Base-by-base conservation (phyloP, 371 early-diverging fungal species). In the Rhizopus arrhizus region DNA sequence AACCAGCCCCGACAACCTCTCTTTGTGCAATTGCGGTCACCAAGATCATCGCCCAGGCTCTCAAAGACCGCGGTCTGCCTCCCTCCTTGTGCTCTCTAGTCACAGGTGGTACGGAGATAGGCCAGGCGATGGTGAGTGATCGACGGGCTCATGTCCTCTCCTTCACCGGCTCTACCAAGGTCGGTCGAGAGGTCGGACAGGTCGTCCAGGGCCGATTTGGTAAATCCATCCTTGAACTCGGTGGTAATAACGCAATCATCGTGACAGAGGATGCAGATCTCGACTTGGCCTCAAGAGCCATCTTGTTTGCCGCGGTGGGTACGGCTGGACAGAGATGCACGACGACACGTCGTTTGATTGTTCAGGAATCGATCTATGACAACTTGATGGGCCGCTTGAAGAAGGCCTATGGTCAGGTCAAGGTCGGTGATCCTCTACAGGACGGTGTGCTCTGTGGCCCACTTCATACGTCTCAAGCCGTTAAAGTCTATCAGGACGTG, bases 301-400 rank as follows among this genome's bases (percentile, higher is more conserved):
- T 92, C 52, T 78, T 97, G 46, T 97, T 97, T 78, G 96, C 98
- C 13, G 96, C 98, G 15, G 97, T 97, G 7, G 98, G 98, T 40
- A 97, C 97, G 28, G 93, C 96, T 45, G 97, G 98, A 29, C 98
- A 97, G 77, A 81, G 98, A 35, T 97, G 98, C 76, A 97, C 98
- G 1, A 97, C 97, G 32, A 92, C 96, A 2, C 89, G 97, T 33
- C 91, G 97, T 40, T 79, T 96, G 68, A 88, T 96, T 70, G 75
- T 97, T n/a, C 98, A 97, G 58, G 91, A 92, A 66, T 81, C 82
- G 52, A 93, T 97, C 53, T 90, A 96, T 72, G 97, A 96, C 64
- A 77, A 80, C 3, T 89, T 98, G 64, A 74, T 96, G 16, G 89
- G 82, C 38, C 74, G 84, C 46, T 80, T 98, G 8, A 73, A 81